Evolutionary conservation across 768 basidiomycete species (phyloP).

Genomic region (Naganishia onofrii): DNA sequence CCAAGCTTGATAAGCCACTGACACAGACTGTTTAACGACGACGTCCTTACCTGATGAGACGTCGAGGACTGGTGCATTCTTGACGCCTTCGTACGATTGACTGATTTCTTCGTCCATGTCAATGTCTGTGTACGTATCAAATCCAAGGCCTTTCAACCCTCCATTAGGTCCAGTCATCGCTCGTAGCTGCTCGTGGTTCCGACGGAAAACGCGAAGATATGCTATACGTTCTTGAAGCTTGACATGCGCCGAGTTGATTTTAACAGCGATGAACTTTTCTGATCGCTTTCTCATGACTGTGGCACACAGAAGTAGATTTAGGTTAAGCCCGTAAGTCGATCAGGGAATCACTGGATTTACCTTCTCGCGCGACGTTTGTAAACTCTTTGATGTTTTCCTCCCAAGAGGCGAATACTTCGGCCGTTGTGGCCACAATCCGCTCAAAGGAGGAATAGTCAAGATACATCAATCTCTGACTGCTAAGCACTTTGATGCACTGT

Average conservation of each 20-base stretch:
- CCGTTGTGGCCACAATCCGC: constrained; percentile 69
- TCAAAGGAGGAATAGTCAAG: constrained; percentile 94
- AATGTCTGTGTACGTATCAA: constrained; percentile 66
- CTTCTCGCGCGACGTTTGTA: constrained; percentile 83
- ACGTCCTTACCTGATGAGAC: constrained; percentile 73
- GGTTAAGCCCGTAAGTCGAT: background rate
- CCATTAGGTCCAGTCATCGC: constrained; percentile 96
- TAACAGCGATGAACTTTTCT: constrained; percentile 96
- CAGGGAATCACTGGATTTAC: constrained; percentile 33
- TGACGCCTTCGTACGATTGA: constrained; percentile 94
- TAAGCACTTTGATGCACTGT: constrained; percentile 83
- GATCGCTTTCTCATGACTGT: constrained; percentile 75
- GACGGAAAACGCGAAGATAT: constrained; percentile 87
- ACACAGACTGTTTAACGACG: background rate
- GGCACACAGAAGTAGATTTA: background rate
- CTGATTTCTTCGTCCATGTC: constrained; percentile 98
- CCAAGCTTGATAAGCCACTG: constrained; percentile 10
- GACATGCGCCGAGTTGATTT: constrained; percentile 82
- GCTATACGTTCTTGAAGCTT: constrained; percentile 82
- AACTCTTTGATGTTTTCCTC: constrained; percentile 87
- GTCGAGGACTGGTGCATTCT: constrained; percentile 92
- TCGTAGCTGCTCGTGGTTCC: constrained; percentile 94
- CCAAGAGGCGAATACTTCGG: constrained; percentile 79
- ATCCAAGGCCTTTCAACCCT: constrained; percentile 69
- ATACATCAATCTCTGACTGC: constrained; percentile 85